Evolutionary conservation across 805 yeast genomes (phyloP).

Genomic region (Hanseniaspora valbyensis): DNA sequence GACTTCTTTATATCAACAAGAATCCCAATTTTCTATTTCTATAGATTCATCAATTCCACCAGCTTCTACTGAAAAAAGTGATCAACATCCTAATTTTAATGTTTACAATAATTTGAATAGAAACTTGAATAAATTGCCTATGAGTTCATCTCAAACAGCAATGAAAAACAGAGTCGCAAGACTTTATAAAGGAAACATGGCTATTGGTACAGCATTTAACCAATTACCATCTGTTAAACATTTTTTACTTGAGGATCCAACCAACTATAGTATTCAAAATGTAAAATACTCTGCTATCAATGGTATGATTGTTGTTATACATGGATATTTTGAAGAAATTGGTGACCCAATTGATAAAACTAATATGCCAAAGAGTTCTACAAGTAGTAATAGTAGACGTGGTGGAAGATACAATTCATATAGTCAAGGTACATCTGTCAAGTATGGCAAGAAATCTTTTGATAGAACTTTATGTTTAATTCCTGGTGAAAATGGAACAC

Average conservation of each 20-base stretch:
- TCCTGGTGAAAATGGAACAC: conserved; percentile 50
- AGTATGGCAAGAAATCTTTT: conserved; percentile 54
- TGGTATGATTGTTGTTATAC: conserved; percentile 68
- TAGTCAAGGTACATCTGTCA: conserved; percentile 25
- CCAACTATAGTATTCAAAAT: conserved; percentile 63
- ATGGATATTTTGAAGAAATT: conserved; percentile 72
- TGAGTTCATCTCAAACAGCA: conserved; percentile 39
- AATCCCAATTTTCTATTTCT: conserved; percentile 75
- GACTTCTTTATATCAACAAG: conserved; percentile 61
- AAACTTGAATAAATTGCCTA: conserved; percentile 37
- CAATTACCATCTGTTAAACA: conserved; percentile 74
- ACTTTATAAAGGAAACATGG: conserved; percentile 57
- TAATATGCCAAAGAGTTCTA: conserved; percentile 21
- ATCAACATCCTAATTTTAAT: conserved; percentile 42
- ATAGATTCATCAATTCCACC: conserved; percentile 62
- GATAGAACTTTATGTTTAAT: conserved; percentile 76
- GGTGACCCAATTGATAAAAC: conserved; percentile 40
- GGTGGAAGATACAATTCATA: conserved; percentile 19
- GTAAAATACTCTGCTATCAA: conserved; percentile 59
- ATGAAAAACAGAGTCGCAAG: conserved; percentile 47
- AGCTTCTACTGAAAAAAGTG: conserved; percentile 27
- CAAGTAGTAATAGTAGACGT: conserved; percentile 23
- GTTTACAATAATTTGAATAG: conserved; percentile 64
- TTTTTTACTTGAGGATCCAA: conserved; percentile 50
- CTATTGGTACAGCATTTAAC: conserved; percentile 49